phyloP scores from a whole-genome alignment of 495 filamentous ascomycete species.

The Penicillium cataractarum region DNA sequence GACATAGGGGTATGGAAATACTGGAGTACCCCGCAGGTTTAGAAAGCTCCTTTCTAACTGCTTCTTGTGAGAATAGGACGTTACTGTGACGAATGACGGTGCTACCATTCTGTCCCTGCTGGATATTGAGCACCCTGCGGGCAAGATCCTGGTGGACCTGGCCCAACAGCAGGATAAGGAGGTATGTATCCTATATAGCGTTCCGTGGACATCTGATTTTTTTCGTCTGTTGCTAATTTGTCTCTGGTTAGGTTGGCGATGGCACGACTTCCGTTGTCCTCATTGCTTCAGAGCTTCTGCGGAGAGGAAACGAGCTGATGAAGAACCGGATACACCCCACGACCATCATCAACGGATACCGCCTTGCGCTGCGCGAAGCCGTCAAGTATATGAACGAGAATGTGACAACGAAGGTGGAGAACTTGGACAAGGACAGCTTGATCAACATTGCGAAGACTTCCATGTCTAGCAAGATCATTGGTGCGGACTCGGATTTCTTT shows the following conservation, averaged over 20 bases:
- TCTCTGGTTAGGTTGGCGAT: constrained; percentile 72
- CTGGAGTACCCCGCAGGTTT: constrained; percentile 35
- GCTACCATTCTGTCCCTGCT: constrained; percentile 94
- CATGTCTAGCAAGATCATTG: constrained; percentile 99
- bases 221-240: constrained; percentile 16
- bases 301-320: constrained; percentile 95
- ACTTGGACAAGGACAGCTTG: constrained; percentile 83
- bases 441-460: constrained; percentile 97
- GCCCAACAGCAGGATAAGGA: constrained; percentile 99
- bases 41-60: constrained; percentile 29
- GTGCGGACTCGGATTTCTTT: constrained; percentile 94
- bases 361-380: constrained; percentile 91
- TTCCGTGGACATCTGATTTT: neutral
- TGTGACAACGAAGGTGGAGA: constrained; percentile 91
- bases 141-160: constrained; percentile 96
- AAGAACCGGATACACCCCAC: constrained; percentile 99
- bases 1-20: constrained; percentile 81
- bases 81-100: constrained; percentile 98
- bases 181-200: constrained; percentile 42
- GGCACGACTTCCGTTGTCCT: constrained; percentile 97
- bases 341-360: constrained; percentile 98
- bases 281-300: constrained; percentile 93
- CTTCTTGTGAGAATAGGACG: constrained; percentile 63
- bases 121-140: constrained; percentile 96
- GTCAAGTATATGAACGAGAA: constrained; percentile 99